These are phyloP conservation scores for Anaeramoeba flamelloides DNA, from an alignment of 78 protist species.

Conservation along the genomic window DNA sequence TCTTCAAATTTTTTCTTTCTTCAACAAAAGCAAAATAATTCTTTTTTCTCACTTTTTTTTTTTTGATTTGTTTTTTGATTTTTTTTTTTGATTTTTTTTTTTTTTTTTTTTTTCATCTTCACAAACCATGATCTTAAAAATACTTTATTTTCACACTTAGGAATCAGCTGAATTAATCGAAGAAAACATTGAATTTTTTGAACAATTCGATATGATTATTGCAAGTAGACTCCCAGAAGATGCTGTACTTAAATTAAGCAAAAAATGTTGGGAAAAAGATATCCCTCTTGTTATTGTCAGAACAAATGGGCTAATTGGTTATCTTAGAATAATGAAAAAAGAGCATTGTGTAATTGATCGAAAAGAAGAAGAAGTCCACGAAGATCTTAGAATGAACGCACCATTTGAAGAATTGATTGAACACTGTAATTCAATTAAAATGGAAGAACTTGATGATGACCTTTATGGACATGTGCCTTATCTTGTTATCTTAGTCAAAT, in stretches of 20 bases:
- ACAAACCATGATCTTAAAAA: no score
- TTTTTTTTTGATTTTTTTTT: no score
- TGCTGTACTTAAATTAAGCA: background rate
- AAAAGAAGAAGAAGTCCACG: background rate
- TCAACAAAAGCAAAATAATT: background rate
- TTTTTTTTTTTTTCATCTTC: no score
- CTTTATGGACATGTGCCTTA: background rate
- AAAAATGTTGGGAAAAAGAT: background rate
- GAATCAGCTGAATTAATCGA: background rate
- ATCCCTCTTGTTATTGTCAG: background rate
- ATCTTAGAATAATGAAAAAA: background rate
- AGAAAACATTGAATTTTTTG: background rate
- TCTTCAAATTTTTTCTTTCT: no score
- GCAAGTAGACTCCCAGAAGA: background rate
- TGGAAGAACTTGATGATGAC: conserved; percentile 1
- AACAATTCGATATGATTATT: background rate
- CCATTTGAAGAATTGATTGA: background rate
- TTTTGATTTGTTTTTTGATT: no score
- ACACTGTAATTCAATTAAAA: background rate
- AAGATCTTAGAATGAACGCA: background rate
- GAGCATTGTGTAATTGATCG: background rate
- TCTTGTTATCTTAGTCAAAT: background rate
- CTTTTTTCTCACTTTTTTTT: no score
- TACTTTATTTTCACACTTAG: no score
- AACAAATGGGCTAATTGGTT: background rate